Conservation (phyloP, 495 filamentous ascomycete species). For the Talaromyces thailandensis region DNA sequence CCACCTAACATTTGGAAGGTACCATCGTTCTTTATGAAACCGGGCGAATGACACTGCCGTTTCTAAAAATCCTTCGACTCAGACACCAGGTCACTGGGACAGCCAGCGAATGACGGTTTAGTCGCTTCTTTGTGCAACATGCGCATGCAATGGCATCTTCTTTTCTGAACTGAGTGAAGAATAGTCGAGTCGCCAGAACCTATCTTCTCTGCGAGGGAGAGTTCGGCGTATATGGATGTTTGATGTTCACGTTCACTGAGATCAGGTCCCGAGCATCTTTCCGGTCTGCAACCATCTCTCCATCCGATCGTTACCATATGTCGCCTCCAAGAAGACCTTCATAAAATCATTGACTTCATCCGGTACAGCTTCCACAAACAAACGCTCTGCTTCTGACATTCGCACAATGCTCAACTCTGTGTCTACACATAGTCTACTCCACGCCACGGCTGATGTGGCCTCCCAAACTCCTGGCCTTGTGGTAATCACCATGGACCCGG, state of each 20-base stretch:
- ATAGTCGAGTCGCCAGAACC: too few relatives aligned
- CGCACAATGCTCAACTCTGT: not conserved
- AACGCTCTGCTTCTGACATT: not conserved
- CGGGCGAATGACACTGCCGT: too few relatives aligned
- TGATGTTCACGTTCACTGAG: not conserved
- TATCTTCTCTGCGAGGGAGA: too few relatives aligned
- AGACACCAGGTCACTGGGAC: too few relatives aligned
- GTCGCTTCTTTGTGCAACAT: too few relatives aligned
- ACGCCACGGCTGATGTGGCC: conserved; percentile 17
- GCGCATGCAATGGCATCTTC: too few relatives aligned
- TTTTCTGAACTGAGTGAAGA: too few relatives aligned
- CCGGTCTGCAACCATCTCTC: not conserved
- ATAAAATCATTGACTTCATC: conserved; percentile 15
- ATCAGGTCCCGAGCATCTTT: not conserved
- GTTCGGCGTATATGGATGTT: too few relatives aligned
- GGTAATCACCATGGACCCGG: conserved; percentile 11
- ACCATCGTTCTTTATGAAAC: too few relatives aligned
- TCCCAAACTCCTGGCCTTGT: conserved; percentile 25
- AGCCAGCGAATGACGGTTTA: too few relatives aligned
- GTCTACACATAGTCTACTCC: conserved; percentile 14
- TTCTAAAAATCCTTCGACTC: too few relatives aligned
- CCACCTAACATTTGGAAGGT: too few relatives aligned
- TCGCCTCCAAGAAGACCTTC: conserved; percentile 9
- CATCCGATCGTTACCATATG: conserved; percentile 1
- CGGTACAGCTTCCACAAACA: not conserved